phyloP scores from a whole-genome alignment of 2,329 filamentous ascomycete genomes.

The Claviceps spartinae region DNA sequence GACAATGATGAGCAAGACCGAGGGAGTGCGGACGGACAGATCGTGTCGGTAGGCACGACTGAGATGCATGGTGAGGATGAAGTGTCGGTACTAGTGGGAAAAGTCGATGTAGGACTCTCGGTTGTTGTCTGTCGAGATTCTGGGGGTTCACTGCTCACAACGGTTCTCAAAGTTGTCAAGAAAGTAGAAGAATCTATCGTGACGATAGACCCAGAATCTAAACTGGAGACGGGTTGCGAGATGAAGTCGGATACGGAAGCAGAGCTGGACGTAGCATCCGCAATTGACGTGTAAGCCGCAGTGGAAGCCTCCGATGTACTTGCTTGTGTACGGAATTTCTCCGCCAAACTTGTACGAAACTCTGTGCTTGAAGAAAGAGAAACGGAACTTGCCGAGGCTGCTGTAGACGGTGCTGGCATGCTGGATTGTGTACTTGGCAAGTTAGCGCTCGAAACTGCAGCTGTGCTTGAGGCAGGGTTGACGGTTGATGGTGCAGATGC shows the following conservation, averaged over 20 bases:
- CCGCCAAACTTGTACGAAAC: too few relatives aligned
- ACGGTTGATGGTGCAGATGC: background rate
- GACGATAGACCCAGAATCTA: background rate
- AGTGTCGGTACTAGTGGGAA: background rate
- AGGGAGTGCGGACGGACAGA: conserved; percentile 4
- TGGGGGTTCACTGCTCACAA: background rate
- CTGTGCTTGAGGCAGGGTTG: background rate
- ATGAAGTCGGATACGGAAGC: background rate
- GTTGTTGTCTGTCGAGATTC: background rate
- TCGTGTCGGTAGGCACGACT: background rate
- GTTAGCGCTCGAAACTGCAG: too few relatives aligned
- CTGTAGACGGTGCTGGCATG: background rate
- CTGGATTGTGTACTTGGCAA: too few relatives aligned
- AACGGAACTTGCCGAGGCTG: background rate
- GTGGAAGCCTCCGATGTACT: background rate
- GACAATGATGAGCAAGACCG: background rate
- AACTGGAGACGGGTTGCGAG: background rate
- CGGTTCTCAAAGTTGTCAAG: background rate
- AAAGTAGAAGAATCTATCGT: background rate
- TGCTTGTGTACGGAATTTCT: too few relatives aligned
- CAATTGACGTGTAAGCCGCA: background rate
- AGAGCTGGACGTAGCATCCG: background rate
- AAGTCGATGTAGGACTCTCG: background rate
- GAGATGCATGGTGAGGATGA: conserved; percentile 1
- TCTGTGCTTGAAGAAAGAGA: too few relatives aligned